A percentile compares a stretch with the other conserved stretches of the same genome.
Evolutionary conservation across 257 asterid genomes (phyloP).

Genomic region (Solanum chilense): DNA sequence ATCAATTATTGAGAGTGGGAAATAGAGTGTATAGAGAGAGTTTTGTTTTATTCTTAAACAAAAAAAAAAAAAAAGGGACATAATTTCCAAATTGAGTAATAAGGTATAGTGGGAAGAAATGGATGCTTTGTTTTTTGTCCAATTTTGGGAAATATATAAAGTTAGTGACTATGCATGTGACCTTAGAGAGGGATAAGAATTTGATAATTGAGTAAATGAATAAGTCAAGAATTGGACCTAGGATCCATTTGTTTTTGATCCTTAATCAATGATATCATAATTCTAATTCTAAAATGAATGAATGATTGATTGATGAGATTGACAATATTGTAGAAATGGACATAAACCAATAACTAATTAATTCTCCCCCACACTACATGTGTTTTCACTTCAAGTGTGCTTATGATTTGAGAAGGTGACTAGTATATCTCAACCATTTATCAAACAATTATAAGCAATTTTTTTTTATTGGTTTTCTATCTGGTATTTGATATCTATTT

Average conservation of each 20-base stretch:
- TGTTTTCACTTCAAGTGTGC: background rate
- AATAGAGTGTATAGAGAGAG: background rate
- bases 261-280: background rate
- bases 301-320: conserved; percentile 3
- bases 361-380: background rate
- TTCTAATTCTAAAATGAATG: background rate
- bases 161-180: conserved; percentile 4
- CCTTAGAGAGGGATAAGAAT: background rate
- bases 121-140: background rate
- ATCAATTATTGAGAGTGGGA: background rate
- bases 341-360: background rate
- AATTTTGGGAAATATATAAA: background rate
- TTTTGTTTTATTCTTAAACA: background rate
- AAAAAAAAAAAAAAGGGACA: background rate
- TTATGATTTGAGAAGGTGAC: background rate
- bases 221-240: background rate
- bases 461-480: background rate
- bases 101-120: background rate
- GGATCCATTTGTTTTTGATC: background rate
- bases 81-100: background rate
- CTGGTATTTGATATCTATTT: background rate
- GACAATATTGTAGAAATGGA: background rate
- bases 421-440: background rate
- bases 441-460: background rate
- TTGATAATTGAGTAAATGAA: background rate